These are phyloP conservation scores for Metrosideros polymorpha DNA, from an alignment of 441 rosid genomes.

Conservation along the genomic window DNA sequence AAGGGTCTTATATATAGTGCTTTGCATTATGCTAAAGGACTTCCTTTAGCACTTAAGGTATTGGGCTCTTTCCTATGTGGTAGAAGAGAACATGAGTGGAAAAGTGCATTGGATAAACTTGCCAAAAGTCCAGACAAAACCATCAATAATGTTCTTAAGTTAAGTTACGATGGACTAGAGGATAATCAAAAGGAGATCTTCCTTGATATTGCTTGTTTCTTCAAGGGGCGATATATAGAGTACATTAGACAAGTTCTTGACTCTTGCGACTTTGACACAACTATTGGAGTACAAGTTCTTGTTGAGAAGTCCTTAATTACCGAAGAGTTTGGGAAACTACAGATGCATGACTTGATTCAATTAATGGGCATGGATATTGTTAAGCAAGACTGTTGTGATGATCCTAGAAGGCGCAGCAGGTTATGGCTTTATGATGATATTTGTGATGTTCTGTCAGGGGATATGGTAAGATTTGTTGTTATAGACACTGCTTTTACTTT, in stretches of 20 bases:
- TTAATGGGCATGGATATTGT: neutral
- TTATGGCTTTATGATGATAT: neutral
- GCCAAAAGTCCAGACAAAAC: neutral
- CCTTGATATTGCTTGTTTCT: neutral
- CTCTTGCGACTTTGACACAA: neutral
- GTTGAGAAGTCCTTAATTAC: neutral
- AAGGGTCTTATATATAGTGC: neutral
- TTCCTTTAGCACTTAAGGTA: neutral
- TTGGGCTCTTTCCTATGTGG: neutral
- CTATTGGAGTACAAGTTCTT: neutral
- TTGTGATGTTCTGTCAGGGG: neutral
- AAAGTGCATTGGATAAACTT: neutral
- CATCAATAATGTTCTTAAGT: neutral
- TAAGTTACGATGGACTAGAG: neutral
- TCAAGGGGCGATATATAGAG: neutral
- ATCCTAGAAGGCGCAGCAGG: neutral
- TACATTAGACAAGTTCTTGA: neutral
- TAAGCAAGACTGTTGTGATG: neutral
- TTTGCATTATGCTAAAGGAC: neutral
- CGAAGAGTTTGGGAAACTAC: neutral
- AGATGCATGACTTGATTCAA: neutral
- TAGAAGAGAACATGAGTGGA: neutral
- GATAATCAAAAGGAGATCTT: neutral
- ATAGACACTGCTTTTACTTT: neutral
- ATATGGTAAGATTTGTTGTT: neutral